Base-by-base conservation (phyloP, 805 yeast genomes). In the Yamadazyma sp. region DNA sequence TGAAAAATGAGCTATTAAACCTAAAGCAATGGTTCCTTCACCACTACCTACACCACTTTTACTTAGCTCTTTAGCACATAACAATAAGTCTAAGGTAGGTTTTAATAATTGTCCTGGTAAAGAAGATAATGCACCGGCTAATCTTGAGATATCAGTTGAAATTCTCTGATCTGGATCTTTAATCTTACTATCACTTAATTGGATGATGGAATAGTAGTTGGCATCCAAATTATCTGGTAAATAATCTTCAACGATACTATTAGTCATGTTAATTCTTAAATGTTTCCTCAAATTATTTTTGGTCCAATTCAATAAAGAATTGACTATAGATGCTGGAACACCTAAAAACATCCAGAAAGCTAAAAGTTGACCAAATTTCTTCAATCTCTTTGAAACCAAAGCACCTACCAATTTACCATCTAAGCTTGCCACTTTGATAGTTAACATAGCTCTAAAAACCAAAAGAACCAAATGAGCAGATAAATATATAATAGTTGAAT, bases 341-440 rank as follows among this genome's bases (percentile, higher is more conserved):
- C 96, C 96, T 10, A 89, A 67, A 11, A 77, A 48, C 81, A 89
- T 76, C 97, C 97, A 89, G 49, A 76, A 69, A 2, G 74, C 65
- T 36, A 88, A 58, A 19, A 82, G 71, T 40, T 73, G 71, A 38
- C 80, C 62, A 50, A 89, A 88, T 29, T 68, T 69, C 30, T 70
- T 66, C 42, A 87, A 82, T 33, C 73, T 71, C 43, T 82, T 86
- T 26, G 82, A 73, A 19, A 89, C 85, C 47, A 89, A 70, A 1
- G 86, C 77, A 0, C 95, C 86, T 4, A 89, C 96, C 35, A 89
- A 65, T 51, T 70, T 68, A 45, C 97, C 97, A 57, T 89, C 97
- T 39, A 89, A 67, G 9, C 82, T 76, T 5, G 97, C 96, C 11
- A 88, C 89, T 50, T 80, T 80, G 30, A 89, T 69, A 2, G 95